Conservation (phyloP, 495 filamentous ascomycete genomes). For the Xylaria grammica region DNA sequence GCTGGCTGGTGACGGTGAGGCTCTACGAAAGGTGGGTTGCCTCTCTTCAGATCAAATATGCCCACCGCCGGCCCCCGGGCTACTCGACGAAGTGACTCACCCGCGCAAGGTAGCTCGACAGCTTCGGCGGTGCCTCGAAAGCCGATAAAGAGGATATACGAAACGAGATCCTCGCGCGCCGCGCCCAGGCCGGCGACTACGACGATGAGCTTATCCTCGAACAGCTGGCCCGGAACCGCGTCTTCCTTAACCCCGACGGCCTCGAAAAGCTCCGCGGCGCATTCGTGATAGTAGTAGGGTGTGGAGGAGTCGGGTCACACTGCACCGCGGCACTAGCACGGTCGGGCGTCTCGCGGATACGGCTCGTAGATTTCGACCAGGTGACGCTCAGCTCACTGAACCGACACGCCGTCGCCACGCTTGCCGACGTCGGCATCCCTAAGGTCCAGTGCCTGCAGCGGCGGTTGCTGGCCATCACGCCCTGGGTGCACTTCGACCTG, state of each 20-base stretch:
- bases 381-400: conserved; percentile 93
- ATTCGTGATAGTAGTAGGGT: conserved; percentile 89
- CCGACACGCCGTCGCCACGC: conserved; percentile 89
- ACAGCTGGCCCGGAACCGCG: conserved; percentile 92
- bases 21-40: conserved; percentile 37
- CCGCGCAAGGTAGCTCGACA: conserved; percentile 68
- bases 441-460: conserved; percentile 86
- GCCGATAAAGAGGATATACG: conserved; percentile 76
- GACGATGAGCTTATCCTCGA: conserved; percentile 95
- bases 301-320: conserved; percentile 94
- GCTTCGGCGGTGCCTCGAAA: conserved; percentile 70
- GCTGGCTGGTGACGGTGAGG: conserved; percentile 41
- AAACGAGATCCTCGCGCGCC: conserved; percentile 73
- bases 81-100: conserved; percentile 45
- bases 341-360: conserved; percentile 83
- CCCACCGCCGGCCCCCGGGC: conserved; percentile 30
- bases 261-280: conserved; percentile 77
- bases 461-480: conserved; percentile 80
- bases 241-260: conserved; percentile 85
- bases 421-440: conserved; percentile 91
- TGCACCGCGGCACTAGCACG: conserved; percentile 83
- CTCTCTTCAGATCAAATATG: neutral
- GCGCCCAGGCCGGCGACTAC: conserved; percentile 87
- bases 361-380: conserved; percentile 97
- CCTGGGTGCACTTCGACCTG: conserved; percentile 91